Evolutionary conservation across 148 eudicot species (phyloP).

Genomic region (Chenopodium album): DNA sequence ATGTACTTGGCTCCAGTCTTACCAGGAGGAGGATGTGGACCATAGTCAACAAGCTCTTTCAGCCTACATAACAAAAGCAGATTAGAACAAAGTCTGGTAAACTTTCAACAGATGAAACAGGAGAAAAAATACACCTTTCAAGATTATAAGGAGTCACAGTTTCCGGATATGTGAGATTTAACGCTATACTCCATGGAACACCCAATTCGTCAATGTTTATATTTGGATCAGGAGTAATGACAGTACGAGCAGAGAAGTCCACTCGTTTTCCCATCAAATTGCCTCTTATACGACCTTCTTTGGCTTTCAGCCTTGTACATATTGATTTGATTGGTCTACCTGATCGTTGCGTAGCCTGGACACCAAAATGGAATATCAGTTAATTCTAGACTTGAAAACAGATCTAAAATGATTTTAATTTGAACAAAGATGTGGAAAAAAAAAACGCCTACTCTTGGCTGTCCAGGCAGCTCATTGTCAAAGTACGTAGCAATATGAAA

Average conservation of each 20-base stretch:
- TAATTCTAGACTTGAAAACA: neutral
- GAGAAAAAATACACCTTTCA: conserved; percentile 55
- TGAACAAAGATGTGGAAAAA: neutral
- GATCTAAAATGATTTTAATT: neutral
- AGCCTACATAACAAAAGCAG: conserved; percentile 45
- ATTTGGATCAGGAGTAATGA: conserved; percentile 96
- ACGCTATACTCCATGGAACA: conserved; percentile 99
- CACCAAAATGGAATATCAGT: conserved; percentile 8
- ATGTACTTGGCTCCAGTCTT: conserved; percentile 99
- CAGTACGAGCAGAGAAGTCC: conserved; percentile 99
- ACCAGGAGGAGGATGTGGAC: conserved; percentile 99
- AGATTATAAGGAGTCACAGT: conserved; percentile 98
- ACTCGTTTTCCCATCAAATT: conserved; percentile 99
- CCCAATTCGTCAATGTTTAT: conserved; percentile 95
- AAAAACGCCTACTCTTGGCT: conserved; percentile 70
- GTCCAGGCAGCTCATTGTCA: conserved; percentile 98
- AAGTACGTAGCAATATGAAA: conserved; percentile 97
- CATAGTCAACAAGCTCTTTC: conserved; percentile 98
- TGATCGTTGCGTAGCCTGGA: conserved; percentile 94
- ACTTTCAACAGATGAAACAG: neutral
- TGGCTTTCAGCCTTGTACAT: conserved; percentile 93
- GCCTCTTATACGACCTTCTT: conserved; percentile 97
- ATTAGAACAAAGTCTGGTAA: conserved; percentile 6
- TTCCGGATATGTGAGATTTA: conserved; percentile 98
- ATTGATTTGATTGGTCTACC: conserved; percentile 98